Conservation (phyloP, 352 stramenopile genomes). For the Thalassiosira mediterranea region DNA sequence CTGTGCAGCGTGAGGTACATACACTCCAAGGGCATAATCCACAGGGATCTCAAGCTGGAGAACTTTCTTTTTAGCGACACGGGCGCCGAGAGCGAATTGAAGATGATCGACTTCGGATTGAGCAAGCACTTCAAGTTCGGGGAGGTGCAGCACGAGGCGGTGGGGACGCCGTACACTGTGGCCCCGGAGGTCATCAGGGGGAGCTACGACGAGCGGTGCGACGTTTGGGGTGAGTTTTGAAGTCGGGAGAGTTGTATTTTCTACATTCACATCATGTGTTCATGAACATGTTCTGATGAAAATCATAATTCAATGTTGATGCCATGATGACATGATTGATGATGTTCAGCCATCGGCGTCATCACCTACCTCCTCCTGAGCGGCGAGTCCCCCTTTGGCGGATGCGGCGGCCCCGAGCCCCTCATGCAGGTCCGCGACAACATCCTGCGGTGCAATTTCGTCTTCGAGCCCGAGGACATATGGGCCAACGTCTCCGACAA, state of each 20-base stretch:
- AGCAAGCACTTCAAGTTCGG: constrained; percentile 82
- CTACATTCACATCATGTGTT: no score
- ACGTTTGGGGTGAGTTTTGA: no score
- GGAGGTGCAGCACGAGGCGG: constrained; percentile 90
- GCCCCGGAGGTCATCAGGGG: constrained; percentile 87
- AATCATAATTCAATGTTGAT: no score
- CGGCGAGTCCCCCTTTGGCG: constrained; percentile 95
- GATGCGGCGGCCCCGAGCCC: constrained; percentile 86
- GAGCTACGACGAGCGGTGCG: constrained; percentile 68
- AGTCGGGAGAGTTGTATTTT: no score
- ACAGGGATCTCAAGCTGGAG: constrained; percentile 97
- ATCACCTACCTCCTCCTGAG: constrained; percentile 83
- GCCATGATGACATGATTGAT: no score
- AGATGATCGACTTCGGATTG: constrained; percentile 99
- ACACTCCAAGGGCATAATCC: constrained; percentile 93
- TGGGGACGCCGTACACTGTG: constrained; percentile 93
- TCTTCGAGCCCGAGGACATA: constrained; percentile 75
- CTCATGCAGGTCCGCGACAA: constrained; percentile 67
- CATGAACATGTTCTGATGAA: no score
- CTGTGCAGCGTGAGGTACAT: constrained; percentile 95
- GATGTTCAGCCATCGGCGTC: constrained; percentile 87
- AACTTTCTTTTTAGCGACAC: constrained; percentile 93
- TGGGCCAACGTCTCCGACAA: constrained; percentile 68
- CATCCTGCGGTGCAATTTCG: constrained; percentile 61
- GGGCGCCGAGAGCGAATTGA: constrained; percentile 90